Conservation (phyloP, 2,329 filamentous ascomycete species). For the Fusarium hostae region DNA sequence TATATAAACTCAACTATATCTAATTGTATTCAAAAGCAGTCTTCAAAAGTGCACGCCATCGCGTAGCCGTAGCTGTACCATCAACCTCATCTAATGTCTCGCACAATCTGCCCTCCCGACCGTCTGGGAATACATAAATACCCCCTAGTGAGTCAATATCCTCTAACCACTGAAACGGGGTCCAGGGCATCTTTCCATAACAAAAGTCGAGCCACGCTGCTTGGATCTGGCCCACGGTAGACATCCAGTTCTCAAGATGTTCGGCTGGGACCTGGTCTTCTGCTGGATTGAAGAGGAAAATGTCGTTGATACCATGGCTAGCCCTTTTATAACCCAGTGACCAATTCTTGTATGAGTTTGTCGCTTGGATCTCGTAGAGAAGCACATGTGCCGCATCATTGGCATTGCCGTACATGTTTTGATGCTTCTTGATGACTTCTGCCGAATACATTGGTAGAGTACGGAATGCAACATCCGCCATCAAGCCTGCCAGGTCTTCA, state of each 20-base stretch:
- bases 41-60: neutral
- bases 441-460: neutral
- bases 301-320: neutral
- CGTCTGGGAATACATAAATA: neutral
- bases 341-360: neutral
- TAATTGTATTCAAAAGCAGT: neutral
- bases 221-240: neutral
- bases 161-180: neutral
- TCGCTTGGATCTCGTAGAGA: neutral
- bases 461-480: neutral
- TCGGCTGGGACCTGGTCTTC: neutral
- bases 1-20: accelerated
- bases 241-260: neutral
- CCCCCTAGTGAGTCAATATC: neutral
- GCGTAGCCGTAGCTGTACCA: neutral
- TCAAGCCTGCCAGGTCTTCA: neutral
- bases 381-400: neutral
- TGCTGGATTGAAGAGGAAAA: neutral
- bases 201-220: neutral
- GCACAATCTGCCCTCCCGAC: neutral
- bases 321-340: neutral
- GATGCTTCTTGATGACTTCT: neutral
- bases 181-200: neutral
- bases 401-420: accelerated
- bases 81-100: neutral